These are phyloP conservation scores for Fraxinus excelsior DNA, from an alignment of 257 asterid species.

Conservation along the genomic window DNA sequence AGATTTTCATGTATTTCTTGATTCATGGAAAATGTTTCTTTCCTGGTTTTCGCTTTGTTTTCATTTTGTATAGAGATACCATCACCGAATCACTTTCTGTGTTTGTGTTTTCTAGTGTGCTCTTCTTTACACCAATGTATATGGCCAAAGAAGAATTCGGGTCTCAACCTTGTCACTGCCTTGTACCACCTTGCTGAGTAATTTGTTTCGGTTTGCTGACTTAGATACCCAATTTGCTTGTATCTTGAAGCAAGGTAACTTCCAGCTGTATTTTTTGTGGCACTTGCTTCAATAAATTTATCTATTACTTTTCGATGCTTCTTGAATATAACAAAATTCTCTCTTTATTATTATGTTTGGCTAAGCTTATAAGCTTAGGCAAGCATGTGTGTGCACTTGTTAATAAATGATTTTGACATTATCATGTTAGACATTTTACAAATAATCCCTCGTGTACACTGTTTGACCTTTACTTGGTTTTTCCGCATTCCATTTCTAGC, in stretches of 20 bases:
- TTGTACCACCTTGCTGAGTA: constrained; percentile 86
- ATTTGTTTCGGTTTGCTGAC: constrained; percentile 92
- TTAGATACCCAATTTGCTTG: constrained; percentile 92
- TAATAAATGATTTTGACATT: too few relatives aligned
- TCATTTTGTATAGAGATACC: neutral
- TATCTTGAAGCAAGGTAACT: constrained; percentile 80
- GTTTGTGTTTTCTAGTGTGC: constrained; percentile 75
- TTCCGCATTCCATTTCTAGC: neutral
- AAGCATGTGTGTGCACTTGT: neutral
- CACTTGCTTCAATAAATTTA: constrained; percentile 10
- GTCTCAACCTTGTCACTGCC: constrained; percentile 91
- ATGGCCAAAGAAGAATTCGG: constrained; percentile 96
- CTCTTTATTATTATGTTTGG: neutral
- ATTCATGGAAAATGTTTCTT: neutral
- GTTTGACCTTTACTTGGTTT: constrained; percentile 15
- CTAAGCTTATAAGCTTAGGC: neutral
- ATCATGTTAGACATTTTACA: neutral
- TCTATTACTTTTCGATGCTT: neutral
- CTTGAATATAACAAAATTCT: too few relatives aligned
- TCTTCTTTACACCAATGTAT: constrained; percentile 90
- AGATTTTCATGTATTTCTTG: constrained; percentile 11
- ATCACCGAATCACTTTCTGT: constrained; percentile 25
- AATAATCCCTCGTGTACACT: neutral
- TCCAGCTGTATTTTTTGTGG: constrained; percentile 19
- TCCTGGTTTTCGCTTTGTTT: neutral